A percentile compares a stretch with the other conserved stretches of the same genome.
Conservation (phyloP, 108 stramenopile genomes). For the Pseudonitzschia multiseries region DNA sequence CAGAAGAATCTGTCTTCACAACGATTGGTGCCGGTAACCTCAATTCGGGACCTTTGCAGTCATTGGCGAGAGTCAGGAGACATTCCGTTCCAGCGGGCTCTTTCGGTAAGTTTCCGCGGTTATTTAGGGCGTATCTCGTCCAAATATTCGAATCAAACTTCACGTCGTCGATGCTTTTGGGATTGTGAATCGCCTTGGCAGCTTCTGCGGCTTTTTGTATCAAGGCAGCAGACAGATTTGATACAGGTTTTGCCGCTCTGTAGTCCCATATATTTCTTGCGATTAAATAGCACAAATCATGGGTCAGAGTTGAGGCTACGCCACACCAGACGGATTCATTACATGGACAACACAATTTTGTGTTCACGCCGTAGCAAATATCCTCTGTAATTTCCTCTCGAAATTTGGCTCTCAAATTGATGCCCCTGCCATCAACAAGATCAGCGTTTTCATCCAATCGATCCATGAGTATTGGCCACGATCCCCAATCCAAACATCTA, state of each 20-base stretch:
- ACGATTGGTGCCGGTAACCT: neutral
- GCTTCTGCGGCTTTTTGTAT: conserved; percentile 2
- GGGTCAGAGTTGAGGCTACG: conserved; percentile 31
- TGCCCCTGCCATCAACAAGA: conserved; percentile 10
- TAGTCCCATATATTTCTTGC: conserved; percentile 9
- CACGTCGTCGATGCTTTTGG: neutral
- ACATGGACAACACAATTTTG: conserved; percentile 27
- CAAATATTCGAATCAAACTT: conserved; percentile 7
- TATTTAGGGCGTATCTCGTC: conserved; percentile 1
- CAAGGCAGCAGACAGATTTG: neutral
- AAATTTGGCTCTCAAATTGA: conserved; percentile 16
- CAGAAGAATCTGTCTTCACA: neutral
- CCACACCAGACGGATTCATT: conserved; percentile 42
- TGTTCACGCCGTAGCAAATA: conserved; percentile 26
- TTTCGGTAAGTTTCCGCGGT: neutral
- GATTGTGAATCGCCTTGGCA: neutral
- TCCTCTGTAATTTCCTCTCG: conserved; percentile 39
- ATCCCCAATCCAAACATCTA: conserved; percentile 15
- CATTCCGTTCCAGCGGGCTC: neutral
- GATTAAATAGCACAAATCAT: conserved; percentile 17
- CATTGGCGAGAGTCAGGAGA: neutral
- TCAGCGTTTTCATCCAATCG: conserved; percentile 17
- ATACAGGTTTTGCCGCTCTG: neutral
- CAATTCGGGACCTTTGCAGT: neutral
- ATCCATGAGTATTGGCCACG: conserved; percentile 24